A percentile compares a stretch with the other conserved stretches of the same genome.
phyloP scores from a whole-genome alignment of 176 grass and related monocot genomes.

The Dactylis glomerata region DNA sequence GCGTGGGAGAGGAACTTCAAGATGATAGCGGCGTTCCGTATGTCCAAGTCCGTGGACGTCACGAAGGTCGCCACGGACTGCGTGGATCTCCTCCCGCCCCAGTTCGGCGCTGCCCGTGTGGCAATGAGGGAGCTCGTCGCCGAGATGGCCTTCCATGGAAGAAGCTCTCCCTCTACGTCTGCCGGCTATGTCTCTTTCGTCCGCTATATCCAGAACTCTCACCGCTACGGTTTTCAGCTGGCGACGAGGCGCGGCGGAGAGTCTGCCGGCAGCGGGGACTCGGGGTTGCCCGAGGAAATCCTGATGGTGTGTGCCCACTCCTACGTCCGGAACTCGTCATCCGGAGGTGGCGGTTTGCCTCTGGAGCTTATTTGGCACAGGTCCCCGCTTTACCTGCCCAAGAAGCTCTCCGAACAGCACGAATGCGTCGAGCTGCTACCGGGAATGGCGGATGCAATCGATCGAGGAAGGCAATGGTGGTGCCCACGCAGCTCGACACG shows the following conservation, averaged over 20 bases:
- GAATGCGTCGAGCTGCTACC: not conserved
- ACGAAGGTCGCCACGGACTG: not conserved
- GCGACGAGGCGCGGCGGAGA: not conserved
- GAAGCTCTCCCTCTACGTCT: not conserved
- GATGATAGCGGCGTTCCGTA: not conserved
- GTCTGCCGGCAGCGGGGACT: not conserved
- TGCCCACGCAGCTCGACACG: slow-evolving; percentile 20
- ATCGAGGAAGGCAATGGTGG: slow-evolving; percentile 7
- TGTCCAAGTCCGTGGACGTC: not conserved
- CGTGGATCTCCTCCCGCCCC: not conserved
- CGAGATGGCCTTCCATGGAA: not conserved
- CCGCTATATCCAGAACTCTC: not conserved
- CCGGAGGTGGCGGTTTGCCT: not conserved
- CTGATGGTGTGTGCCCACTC: not conserved
- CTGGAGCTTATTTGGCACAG: slow-evolving; percentile 12
- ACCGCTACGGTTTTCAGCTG: slow-evolving; percentile 3
- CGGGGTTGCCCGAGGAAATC: not conserved
- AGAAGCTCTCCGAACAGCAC: slow-evolving; percentile 29
- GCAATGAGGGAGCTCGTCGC: not conserved
- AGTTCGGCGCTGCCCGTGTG: not conserved
- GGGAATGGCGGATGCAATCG: not conserved
- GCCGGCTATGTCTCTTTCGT: not conserved
- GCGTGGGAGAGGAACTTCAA: slow-evolving; percentile 1
- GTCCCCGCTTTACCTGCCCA: not conserved
- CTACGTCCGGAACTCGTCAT: not conserved